phyloP scores from a whole-genome alignment of 1,139 yeast genomes.

The Diutina siamensis region DNA sequence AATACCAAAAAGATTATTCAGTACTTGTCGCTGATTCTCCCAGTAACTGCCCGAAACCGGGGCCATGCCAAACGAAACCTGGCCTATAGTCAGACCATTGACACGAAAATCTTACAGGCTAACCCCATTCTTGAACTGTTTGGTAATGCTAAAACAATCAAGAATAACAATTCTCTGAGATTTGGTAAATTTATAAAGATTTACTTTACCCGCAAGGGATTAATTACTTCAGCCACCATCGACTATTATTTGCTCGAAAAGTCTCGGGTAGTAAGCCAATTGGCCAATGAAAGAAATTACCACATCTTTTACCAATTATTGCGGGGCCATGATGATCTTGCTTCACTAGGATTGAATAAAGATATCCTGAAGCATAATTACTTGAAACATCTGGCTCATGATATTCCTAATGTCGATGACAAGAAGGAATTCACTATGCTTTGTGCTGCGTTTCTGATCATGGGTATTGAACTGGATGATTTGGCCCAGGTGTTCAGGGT shows the following conservation, averaged over 20 bases:
- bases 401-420: slow-evolving; percentile 68
- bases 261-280: slow-evolving; percentile 82
- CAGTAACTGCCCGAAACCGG: slow-evolving; percentile 15
- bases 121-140: slow-evolving; percentile 93
- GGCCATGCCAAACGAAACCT: slow-evolving; percentile 3
- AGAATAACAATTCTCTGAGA: slow-evolving; percentile 90
- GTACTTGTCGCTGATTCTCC: slow-evolving; percentile 64
- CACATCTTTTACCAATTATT: slow-evolving; percentile 86
- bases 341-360: slow-evolving; percentile 38
- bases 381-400: slow-evolving; percentile 39
- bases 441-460: slow-evolving; percentile 53
- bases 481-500: slow-evolving; percentile 50
- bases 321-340: slow-evolving; percentile 46
- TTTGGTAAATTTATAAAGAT: slow-evolving; percentile 94
- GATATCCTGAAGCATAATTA: slow-evolving; percentile 43
- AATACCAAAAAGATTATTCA: slow-evolving; percentile 94
- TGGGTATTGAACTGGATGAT: slow-evolving; percentile 56
- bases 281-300: slow-evolving; percentile 71
- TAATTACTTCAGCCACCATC: slow-evolving; percentile 79
- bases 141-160: slow-evolving; percentile 94
- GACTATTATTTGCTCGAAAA: slow-evolving; percentile 93
- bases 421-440: slow-evolving; percentile 50
- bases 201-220: slow-evolving; percentile 54
- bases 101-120: slow-evolving; percentile 80
- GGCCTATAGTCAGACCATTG: slow-evolving; percentile 28